Base-by-base conservation (phyloP, 2,329 filamentous ascomycete species). In the Nothomitra cinnamomea region DNA sequence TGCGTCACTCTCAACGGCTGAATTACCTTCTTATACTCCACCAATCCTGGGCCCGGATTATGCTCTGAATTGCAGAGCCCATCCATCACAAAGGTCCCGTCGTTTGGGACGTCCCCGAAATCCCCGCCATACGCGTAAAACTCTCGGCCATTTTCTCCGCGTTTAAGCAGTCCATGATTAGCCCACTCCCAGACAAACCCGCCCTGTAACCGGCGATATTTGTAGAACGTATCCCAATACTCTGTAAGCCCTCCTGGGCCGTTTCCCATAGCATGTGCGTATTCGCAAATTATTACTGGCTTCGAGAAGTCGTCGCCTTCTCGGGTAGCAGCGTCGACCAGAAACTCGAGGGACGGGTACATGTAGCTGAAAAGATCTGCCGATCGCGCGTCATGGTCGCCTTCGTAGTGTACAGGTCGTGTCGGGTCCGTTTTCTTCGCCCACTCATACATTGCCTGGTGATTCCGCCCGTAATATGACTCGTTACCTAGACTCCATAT, bases 401-500 rank as follows among this genome's bases (percentile, higher is more conserved):
- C 79, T 61, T 85, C 82, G 60, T 85, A 85, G 62, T 85, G 82
- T 0, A 85, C 69, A 0, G 76, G 71, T 4, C 82, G 69, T 0
- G 72, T 73, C 0, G 74, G 70, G 58, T 85, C 82, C n/a, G 72
- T 67, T 1, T 66, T 55, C 56, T 78, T 80, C 51, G 74, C 72
- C 61, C 75, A 81, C 2, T 79, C 67, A 58, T 80, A 80, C 83
- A 87, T 87, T 35, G 76, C 77, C 47, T 70, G 71, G 60, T 83
- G 79, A 60, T 87, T 86, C 7, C 70, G 67, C 0, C 83, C 83
- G 60, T 83, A 85, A 61, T 84, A 86, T 0, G 82, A 76, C 61
- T 87, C 83, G 60, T 87, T 87, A 0, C 83, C 83, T 0, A 87
- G 69, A 48, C 78, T 82, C 83, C 83, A 87, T 42, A 85, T 76